A percentile compares a stretch with the other conserved stretches of the same genome.
phyloP scores from a whole-genome alignment of 179 eudicot genomes.

The Corrigiola litoralis region DNA sequence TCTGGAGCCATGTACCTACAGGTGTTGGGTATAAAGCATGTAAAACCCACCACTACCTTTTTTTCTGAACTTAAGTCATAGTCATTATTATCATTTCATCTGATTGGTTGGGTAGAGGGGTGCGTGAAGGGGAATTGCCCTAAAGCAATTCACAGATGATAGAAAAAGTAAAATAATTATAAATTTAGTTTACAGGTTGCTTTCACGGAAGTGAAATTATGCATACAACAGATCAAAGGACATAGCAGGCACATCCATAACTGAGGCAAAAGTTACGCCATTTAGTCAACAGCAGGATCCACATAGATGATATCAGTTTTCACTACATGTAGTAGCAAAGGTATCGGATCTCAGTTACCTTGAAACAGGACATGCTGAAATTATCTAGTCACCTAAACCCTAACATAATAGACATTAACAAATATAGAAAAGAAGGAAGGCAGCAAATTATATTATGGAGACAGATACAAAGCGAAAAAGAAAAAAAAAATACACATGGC shows the following conservation, averaged over 20 bases:
- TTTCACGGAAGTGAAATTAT: too few species aligned
- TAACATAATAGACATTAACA: neutral
- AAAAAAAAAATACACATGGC: neutral
- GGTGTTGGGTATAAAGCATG: slow-evolving; percentile 1
- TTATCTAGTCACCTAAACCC: neutral
- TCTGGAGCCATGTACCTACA: slow-evolving; percentile 87
- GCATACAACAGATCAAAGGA: too few species aligned
- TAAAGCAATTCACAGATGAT: too few species aligned
- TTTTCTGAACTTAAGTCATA: neutral
- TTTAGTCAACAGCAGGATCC: neutral
- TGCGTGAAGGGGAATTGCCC: too few species aligned
- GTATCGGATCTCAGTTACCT: neutral
- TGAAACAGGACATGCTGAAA: neutral
- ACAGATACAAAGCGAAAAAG: neutral
- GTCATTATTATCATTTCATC: too few species aligned
- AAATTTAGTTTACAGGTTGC: too few species aligned
- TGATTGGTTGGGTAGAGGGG: too few species aligned
- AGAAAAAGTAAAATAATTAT: too few species aligned
- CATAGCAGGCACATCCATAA: too few species aligned
- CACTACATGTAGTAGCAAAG: too few species aligned
- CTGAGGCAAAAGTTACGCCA: neutral
- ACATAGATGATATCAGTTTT: neutral
- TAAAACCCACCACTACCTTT: neutral
- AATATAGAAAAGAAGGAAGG: neutral
- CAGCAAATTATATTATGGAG: neutral